Conservation (phyloP, 2,329 filamentous ascomycete genomes). For the Mycosphaerella sp. region DNA sequence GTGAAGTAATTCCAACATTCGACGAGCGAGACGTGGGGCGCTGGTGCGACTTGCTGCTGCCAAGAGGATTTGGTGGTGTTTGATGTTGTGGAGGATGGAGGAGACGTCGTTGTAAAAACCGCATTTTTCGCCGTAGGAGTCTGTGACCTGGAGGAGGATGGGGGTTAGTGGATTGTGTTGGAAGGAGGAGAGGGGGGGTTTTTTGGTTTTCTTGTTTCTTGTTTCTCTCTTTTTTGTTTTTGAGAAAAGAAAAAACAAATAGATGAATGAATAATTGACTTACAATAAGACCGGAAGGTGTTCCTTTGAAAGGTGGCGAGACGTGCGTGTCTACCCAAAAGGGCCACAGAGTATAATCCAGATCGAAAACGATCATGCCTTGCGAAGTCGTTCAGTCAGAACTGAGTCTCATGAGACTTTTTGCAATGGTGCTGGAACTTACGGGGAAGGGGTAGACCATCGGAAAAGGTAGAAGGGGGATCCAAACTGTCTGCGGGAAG, state of each 20-base stretch:
- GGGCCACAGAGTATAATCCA: slow-evolving; percentile 98
- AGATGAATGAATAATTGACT: too few relatives aligned
- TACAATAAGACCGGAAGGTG: slow-evolving; percentile 37
- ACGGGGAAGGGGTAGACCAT: slow-evolving; percentile 66
- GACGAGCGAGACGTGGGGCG: slow-evolving; percentile 70
- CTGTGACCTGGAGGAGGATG: slow-evolving; percentile 32
- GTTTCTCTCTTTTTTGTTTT: too few relatives aligned
- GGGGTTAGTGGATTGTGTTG: too few relatives aligned
- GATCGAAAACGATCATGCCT: slow-evolving; percentile 76
- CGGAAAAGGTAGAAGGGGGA: slow-evolving; percentile 53
- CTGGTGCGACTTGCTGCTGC: slow-evolving; percentile 75
- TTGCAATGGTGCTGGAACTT: too few relatives aligned
- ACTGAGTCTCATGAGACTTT: too few relatives aligned
- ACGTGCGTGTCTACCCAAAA: slow-evolving; percentile 96
- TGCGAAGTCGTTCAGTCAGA: too few relatives aligned
- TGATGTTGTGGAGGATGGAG: slow-evolving; percentile 51
- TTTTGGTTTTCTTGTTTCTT: too few relatives aligned
- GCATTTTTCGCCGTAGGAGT: slow-evolving; percentile 43
- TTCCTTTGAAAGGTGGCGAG: slow-evolving; percentile 47
- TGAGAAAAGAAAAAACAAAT: too few relatives aligned
- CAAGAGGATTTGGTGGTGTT: slow-evolving; percentile 50
- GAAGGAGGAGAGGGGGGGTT: too few relatives aligned
- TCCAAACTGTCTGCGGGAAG: slow-evolving; percentile 33
- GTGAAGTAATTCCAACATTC: slow-evolving; percentile 71
- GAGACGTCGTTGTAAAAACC: slow-evolving; percentile 45